These are phyloP conservation scores for Pichia sp. DNA, from an alignment of 1,139 yeast genomes.

Conservation along the genomic window DNA sequence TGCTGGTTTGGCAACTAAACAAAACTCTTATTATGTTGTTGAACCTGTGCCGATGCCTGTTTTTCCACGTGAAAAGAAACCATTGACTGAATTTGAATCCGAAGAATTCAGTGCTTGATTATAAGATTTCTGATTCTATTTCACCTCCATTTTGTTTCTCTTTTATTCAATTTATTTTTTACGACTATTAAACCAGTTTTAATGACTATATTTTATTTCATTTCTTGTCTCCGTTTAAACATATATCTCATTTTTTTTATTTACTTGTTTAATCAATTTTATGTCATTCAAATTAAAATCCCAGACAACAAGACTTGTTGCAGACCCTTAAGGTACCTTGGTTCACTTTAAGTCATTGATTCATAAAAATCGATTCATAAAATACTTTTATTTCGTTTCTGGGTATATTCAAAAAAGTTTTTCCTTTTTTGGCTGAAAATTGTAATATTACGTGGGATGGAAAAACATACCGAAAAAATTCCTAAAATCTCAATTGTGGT, in stretches of 20 bases:
- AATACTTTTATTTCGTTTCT: too few relatives aligned
- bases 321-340: neutral
- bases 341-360: neutral
- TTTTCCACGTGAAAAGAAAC: neutral
- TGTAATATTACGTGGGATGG: neutral
- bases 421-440: too few relatives aligned
- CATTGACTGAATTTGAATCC: neutral
- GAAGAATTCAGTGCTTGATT: neutral
- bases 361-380: neutral
- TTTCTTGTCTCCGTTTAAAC: neutral
- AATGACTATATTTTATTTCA: neutral
- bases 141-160: neutral
- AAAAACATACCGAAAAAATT: neutral
- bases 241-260: neutral
- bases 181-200: neutral
- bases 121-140: neutral
- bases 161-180: neutral
- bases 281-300: neutral
- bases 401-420: too few relatives aligned
- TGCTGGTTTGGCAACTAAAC: conserved; percentile 75
- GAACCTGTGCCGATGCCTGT: conserved; percentile 12
- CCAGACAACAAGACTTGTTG: too few relatives aligned
- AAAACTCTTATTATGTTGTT: conserved; percentile 41
- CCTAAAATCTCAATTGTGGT: neutral
- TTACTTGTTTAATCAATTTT: neutral